A percentile compares a stretch with the other conserved stretches of the same genome.
These are phyloP conservation scores for Codiaeum variegatum DNA, from an alignment of 441 rosid species.

Conservation along the genomic window DNA sequence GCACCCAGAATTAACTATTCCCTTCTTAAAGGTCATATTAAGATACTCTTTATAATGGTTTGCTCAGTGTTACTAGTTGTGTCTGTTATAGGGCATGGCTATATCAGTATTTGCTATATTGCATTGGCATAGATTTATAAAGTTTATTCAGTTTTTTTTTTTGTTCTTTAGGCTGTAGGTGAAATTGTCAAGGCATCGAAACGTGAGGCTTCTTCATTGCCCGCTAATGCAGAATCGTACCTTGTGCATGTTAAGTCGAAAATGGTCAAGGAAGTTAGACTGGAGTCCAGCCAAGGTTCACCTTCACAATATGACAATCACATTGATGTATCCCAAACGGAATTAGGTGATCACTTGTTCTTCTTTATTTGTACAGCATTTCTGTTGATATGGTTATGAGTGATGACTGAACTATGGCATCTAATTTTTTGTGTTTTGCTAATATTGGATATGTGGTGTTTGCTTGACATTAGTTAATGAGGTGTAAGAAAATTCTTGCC, in stretches of 20 bases:
- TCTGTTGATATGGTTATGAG: not conserved
- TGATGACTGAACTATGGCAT: conserved; percentile 1
- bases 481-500: too few relatives aligned
- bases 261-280: conserved; percentile 28
- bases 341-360: conserved; percentile 29
- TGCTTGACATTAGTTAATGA: not conserved
- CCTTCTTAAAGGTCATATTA: conserved; percentile 72
- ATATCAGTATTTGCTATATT: not conserved
- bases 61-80: not conserved
- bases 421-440: not conserved
- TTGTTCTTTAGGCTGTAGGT: conserved; percentile 62
- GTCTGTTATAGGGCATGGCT: not conserved
- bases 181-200: conserved; percentile 75
- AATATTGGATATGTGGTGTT: not conserved
- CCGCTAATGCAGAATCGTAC: conserved; percentile 46
- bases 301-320: conserved; percentile 26
- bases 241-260: conserved; percentile 42
- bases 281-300: conserved; percentile 27
- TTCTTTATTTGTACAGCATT: not conserved
- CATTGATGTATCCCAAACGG: conserved; percentile 14
- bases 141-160: conserved; percentile 15
- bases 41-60: not conserved
- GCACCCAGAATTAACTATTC: conserved; percentile 81
- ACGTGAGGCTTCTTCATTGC: conserved; percentile 62
- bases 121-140: not conserved